Evolutionary conservation across 176 grass and related monocot genomes (phyloP), one percentile per base, ranked within the genome.

Genomic region (Aegilops tauschii): DNA sequence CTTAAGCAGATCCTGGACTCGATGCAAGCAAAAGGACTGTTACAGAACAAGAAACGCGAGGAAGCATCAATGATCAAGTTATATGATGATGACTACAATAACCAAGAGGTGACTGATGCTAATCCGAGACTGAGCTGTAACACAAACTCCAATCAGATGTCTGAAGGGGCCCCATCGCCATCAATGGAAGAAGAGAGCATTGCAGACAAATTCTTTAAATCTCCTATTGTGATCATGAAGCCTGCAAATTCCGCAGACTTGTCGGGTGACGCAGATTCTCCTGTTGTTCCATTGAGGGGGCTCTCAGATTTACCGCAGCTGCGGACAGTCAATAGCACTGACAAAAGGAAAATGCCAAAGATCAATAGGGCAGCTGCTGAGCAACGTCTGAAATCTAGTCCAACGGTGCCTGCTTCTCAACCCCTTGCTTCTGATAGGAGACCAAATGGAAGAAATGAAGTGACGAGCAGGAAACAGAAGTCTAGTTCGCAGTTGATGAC

Each of bases 161-260:
- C 76, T 61, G 87, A 86, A 74, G 50, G 30, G 63, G 12, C 45
- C 13, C 27, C 76, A 35, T 64, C 49, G 14, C 45, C 73, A 13
- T 56, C 44, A 78, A 70, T 37, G 62, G 78, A 87, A 87, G 69
- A 80, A 89, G 84, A 88, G 61, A 87, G 42, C 65, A 83, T 59
- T 35, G 23, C 37, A 21, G 73, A 86, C 76, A 90, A 80, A 83
- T 80, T 52, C 75, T 93, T 93, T 29, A 88, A 93, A 35, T 94
- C 94, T 20, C 97, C 97, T 65, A 99, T 99, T 79, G 94, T 99
- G 34, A 93, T 99, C 73, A 99, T 99, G 97, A 97, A 94, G 73
- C 94, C 97, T 49, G 80, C 89, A 85, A 96, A 94, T 86, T 90
- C 83, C 80, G 50, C 91, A 56, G 79, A 83, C 62, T 67, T 86